A percentile compares a stretch with the other conserved stretches of the same genome.
These are phyloP conservation scores for Melaleuca alternifolia DNA, from an alignment of 345 rosid genomes.

Conservation along the genomic window DNA sequence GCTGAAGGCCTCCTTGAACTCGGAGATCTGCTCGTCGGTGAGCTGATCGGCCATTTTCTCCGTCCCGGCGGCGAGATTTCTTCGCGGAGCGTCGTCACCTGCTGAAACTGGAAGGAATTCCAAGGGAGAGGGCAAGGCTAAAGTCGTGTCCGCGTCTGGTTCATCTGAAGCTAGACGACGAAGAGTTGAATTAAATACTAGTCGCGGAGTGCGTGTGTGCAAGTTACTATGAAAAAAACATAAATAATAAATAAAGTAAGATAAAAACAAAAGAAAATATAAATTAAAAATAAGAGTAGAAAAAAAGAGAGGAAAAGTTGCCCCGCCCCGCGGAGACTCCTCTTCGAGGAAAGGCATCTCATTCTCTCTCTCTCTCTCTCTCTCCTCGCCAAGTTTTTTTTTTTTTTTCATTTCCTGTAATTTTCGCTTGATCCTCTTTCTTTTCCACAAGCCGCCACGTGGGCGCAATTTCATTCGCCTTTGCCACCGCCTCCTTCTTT, in stretches of 20 bases:
- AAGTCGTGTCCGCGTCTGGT: not conserved
- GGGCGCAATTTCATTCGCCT: not conserved
- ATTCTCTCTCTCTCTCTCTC: not conserved
- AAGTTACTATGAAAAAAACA: not conserved
- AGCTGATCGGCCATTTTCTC: slow-evolving; percentile 22
- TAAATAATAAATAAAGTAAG: not conserved
- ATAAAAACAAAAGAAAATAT: not conserved
- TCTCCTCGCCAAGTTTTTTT: not conserved
- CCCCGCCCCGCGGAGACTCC: not conserved
- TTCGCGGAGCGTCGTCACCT: not conserved
- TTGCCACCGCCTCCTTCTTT: not conserved
- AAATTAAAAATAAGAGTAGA: not conserved
- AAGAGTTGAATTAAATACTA: not conserved
- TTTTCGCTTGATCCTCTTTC: not conserved
- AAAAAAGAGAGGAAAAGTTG: not conserved
- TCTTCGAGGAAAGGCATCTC: not conserved
- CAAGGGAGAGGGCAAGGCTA: not conserved
- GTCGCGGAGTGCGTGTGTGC: not conserved
- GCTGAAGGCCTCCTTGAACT: slow-evolving; percentile 34
- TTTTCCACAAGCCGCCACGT: not conserved
- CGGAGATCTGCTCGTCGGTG: slow-evolving; percentile 28
- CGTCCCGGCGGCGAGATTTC: not conserved
- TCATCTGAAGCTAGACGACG: not conserved
- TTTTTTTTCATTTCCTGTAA: not conserved
- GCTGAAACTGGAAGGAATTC: not conserved